Evolutionary conservation across 495 filamentous ascomycete species (phyloP).

Genomic region (Cercophora sp.): DNA sequence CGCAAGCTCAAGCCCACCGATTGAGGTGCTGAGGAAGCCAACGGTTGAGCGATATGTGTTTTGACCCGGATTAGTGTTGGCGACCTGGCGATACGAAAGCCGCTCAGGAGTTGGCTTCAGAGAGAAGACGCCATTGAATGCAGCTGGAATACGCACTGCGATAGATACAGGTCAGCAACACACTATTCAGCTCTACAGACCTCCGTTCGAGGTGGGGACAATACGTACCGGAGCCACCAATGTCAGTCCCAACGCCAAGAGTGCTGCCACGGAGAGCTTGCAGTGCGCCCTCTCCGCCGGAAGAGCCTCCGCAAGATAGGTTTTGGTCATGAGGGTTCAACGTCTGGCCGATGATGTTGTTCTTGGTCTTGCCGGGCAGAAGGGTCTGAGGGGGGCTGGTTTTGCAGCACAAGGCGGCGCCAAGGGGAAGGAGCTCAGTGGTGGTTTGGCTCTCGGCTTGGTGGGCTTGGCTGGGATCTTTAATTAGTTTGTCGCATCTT

Average conservation of each 20-base stretch:
- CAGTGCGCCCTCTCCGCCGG: conserved; percentile 56
- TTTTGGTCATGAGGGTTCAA: conserved; percentile 58
- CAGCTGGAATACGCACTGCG: conserved; percentile 57
- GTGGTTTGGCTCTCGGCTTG: conserved; percentile 46
- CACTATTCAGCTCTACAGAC: too few species aligned
- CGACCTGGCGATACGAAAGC: conserved; percentile 43
- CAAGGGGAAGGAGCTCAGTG: conserved; percentile 33
- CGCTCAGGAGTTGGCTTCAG: conserved; percentile 58
- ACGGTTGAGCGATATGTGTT: conserved; percentile 29
- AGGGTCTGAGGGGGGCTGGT: conserved; percentile 56
- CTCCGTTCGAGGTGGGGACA: too few species aligned
- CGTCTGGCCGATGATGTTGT: conserved; percentile 63
- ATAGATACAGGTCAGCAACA: too few species aligned
- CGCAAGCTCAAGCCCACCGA: conserved; percentile 32
- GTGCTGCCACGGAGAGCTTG: conserved; percentile 40
- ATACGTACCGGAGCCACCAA: conserved; percentile 65
- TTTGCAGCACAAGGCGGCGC: conserved; percentile 63
- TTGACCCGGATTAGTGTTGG: conserved; percentile 34
- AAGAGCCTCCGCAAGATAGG: conserved; percentile 60
- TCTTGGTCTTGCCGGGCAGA: conserved; percentile 51
- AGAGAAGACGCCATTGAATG: conserved; percentile 55
- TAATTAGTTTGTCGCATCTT: conserved; percentile 50
- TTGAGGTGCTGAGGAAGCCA: conserved; percentile 23
- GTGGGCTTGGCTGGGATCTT: conserved; percentile 45
- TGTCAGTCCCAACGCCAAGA: conserved; percentile 58